A percentile compares a stretch with the other conserved stretches of the same genome.
Conservation (phyloP, 352 stramenopile genomes). For the Globisporangium irregulare region DNA sequence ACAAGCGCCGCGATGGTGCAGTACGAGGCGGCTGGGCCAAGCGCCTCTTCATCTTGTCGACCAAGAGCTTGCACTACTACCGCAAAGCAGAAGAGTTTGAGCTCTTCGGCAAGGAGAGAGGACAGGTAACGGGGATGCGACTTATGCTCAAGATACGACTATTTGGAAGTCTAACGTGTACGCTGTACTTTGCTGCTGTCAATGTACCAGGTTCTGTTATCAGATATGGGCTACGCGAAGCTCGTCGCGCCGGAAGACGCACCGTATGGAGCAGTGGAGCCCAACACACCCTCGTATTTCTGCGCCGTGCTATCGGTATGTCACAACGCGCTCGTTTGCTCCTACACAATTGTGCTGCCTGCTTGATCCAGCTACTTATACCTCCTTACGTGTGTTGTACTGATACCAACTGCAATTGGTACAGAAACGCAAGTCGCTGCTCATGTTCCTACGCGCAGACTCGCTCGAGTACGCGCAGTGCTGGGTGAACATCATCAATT, state of each 20-base stretch:
- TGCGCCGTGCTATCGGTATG: constrained; percentile 71
- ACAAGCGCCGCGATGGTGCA: constrained; percentile 82
- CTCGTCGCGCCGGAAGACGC: constrained; percentile 73
- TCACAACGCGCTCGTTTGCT: background rate
- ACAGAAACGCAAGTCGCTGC: constrained; percentile 73
- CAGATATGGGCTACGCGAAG: constrained; percentile 74
- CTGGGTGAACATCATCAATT: constrained; percentile 82
- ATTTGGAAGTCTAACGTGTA: background rate
- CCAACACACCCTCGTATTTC: constrained; percentile 56
- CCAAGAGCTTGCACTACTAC: constrained; percentile 81
- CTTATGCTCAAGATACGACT: background rate
- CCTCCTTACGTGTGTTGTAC: background rate
- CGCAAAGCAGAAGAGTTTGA: constrained; percentile 78
- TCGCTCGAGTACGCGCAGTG: constrained; percentile 59
- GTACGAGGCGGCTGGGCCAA: constrained; percentile 80
- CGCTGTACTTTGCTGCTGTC: background rate
- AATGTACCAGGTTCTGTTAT: constrained; percentile 33
- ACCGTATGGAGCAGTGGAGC: constrained; percentile 66
- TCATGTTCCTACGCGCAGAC: constrained; percentile 79
- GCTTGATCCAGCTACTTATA: no score
- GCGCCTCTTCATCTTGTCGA: constrained; percentile 80
- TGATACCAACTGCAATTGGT: background rate
- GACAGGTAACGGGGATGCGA: constrained; percentile 35
- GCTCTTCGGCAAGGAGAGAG: constrained; percentile 82
- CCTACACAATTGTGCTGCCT: background rate